These are phyloP conservation scores for Moringa oleifera DNA, from an alignment of 345 rosid species.

Conservation along the genomic window DNA sequence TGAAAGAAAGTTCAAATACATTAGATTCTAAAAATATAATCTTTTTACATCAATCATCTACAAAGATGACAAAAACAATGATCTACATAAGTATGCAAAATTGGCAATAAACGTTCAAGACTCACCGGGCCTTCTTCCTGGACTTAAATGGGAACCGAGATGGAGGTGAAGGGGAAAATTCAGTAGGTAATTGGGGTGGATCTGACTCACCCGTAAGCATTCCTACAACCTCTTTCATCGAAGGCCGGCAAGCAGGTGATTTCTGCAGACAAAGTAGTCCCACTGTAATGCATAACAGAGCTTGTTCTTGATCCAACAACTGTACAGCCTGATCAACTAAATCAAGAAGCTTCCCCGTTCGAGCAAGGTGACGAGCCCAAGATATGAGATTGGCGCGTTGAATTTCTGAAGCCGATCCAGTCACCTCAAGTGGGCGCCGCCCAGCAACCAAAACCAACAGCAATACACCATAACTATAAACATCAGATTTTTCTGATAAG, in stretches of 20 bases:
- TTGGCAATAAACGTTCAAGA: background rate
- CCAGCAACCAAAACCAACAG: constrained; percentile 80
- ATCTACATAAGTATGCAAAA: constrained; percentile 13
- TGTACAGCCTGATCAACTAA: constrained; percentile 62
- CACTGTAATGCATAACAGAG: constrained; percentile 66
- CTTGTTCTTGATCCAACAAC: constrained; percentile 61
- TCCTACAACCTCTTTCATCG: constrained; percentile 71
- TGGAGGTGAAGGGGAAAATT: constrained; percentile 83
- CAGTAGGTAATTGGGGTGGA: constrained; percentile 64
- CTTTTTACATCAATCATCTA: constrained; percentile 24
- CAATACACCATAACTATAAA: constrained; percentile 79
- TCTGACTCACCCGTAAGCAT: constrained; percentile 58
- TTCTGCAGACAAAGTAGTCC: constrained; percentile 85
- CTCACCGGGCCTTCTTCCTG: constrained; percentile 39
- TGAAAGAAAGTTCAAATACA: constrained; percentile 12
- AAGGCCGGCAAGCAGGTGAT: constrained; percentile 63
- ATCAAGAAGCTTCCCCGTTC: constrained; percentile 68
- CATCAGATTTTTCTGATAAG: constrained; percentile 82
- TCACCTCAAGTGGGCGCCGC: constrained; percentile 77
- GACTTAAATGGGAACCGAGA: constrained; percentile 47
- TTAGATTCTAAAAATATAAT: constrained; percentile 13
- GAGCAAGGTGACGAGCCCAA: constrained; percentile 82
- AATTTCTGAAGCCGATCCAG: constrained; percentile 69
- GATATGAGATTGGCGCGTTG: constrained; percentile 83
- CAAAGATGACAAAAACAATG: constrained; percentile 15